Evolutionary conservation across 805 yeast species (phyloP).

Genomic region (Isabelozyma heimii): DNA sequence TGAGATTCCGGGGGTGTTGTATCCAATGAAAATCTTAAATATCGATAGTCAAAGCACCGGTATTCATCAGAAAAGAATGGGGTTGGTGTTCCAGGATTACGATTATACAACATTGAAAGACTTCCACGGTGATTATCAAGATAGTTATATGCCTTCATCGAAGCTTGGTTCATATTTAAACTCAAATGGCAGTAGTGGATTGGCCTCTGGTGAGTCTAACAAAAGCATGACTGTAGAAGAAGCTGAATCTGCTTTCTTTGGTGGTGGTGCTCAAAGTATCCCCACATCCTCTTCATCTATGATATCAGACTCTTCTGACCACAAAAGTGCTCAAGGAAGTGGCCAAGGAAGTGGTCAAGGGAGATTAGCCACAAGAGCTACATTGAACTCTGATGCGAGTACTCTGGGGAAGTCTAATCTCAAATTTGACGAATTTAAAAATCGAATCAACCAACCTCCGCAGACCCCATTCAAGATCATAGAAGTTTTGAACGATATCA

Average conservation of each 20-base stretch:
- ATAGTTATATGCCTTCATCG: too few relatives aligned
- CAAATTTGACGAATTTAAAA: conserved; percentile 11
- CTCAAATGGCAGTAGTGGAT: too few relatives aligned
- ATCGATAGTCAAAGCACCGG: conserved; percentile 4
- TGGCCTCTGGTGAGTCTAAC: too few relatives aligned
- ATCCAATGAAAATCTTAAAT: conserved; percentile 19
- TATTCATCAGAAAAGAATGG: conserved; percentile 13
- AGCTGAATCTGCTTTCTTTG: not conserved
- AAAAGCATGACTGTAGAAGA: too few relatives aligned
- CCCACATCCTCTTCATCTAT: not conserved
- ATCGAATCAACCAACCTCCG: conserved; percentile 13
- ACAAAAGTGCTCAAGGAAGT: not conserved
- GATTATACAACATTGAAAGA: conserved; percentile 13
- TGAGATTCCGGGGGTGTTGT: conserved; percentile 24
- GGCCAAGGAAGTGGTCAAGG: not conserved
- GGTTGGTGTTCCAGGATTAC: conserved; percentile 17
- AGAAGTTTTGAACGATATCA: conserved; percentile 20
- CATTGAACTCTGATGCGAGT: too few relatives aligned
- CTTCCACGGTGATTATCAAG: not conserved
- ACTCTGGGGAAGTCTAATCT: not conserved
- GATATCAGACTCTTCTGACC: not conserved
- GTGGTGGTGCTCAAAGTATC: not conserved
- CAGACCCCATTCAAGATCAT: conserved; percentile 14
- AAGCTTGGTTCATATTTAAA: too few relatives aligned
- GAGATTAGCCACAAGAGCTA: too few relatives aligned